Base-by-base conservation (phyloP, 1,284 basidiomycete species). In the Malassezia sympodialis region DNA sequence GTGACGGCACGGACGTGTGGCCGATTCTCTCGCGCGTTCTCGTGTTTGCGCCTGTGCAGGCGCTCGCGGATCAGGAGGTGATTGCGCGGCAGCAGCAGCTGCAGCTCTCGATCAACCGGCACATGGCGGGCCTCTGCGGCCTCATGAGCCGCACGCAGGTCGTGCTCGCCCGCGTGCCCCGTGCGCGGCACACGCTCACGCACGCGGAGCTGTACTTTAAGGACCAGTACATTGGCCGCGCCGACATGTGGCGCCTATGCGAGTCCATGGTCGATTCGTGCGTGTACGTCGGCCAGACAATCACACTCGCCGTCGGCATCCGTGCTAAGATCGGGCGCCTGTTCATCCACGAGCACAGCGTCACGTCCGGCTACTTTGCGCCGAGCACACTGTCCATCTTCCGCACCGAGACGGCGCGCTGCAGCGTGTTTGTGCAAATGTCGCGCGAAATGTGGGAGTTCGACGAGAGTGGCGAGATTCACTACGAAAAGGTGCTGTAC, bases 381-480 rank as follows among this genome's bases (percentile, higher is more conserved):
- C 76, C 85, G 21, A 80, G 83, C 21, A 96, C 93, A 12, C 94
- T 91, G 76, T 79, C 86, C 17, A 84, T 96, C 47, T 96, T 87
- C 68, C 82, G 93, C 32, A 90, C 88, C 15, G 70, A 74, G 49
- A 94, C 90, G 4, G 89, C 93, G 34, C 90, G 88, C 75, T 83
- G 66, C 62, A 65, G 68, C 45, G 55, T 99, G 50, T 94, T 96
- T 75, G 88, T 99, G 50, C 91, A 96, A 79, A 85, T 99, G 14
- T 91, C 89, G 68, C 82, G 84, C 49, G 94, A 99, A 74, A 83
- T 96, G 59, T 98, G 90, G 89, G 87, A 94, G 64, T 99, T 98
- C 73, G 84, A 91, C 52, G 90, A 89, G 49, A 93, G 96, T 65
- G 94, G 94, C 19, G 75, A 76, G 51, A 68, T 76, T 43, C 94